Conservation (phyloP, 805 yeast genomes). For the Cyberlindnera suaveolens region DNA sequence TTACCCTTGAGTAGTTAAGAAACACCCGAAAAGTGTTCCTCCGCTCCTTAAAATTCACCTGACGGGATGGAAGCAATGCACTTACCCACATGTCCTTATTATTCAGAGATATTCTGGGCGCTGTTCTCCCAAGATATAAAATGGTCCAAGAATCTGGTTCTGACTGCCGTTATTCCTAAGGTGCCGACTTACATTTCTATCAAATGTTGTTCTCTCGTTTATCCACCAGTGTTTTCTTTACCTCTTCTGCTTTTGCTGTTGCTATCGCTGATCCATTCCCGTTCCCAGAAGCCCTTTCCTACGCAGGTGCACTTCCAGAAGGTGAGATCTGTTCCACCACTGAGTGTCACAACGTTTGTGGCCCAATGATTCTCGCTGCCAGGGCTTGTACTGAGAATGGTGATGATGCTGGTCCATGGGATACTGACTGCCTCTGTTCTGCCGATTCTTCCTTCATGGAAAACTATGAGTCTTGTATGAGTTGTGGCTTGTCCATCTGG, state of each 20-base stretch:
- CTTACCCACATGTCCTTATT: neutral
- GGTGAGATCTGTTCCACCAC: conserved; percentile 3
- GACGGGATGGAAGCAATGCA: too few relatives aligned
- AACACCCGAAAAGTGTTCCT: too few relatives aligned
- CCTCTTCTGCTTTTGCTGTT: conserved; percentile 1
- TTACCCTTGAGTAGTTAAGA: too few relatives aligned
- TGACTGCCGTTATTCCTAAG: neutral
- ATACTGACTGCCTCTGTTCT: conserved; percentile 1
- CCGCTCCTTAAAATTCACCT: too few relatives aligned
- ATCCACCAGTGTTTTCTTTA: neutral
- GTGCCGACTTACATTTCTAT: neutral
- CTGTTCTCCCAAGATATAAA: neutral
- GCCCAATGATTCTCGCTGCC: conserved; percentile 5
- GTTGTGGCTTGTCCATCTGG: conserved; percentile 10
- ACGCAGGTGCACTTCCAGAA: conserved; percentile 1
- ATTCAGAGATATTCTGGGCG: neutral
- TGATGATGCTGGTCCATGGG: conserved; percentile 2
- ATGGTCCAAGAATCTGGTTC: neutral
- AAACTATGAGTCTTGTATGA: conserved; percentile 5
- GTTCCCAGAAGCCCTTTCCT: conserved; percentile 1
- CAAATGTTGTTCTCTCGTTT: conserved; percentile 10
- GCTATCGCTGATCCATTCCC: conserved; percentile 1
- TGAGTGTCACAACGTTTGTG: conserved; percentile 8
- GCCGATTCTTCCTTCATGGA: conserved; percentile 1
- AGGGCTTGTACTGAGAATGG: conserved; percentile 3